Evolutionary conservation across 2,329 filamentous ascomycete genomes (phyloP).

Genomic region (Cucurbitaria berberidis): DNA sequence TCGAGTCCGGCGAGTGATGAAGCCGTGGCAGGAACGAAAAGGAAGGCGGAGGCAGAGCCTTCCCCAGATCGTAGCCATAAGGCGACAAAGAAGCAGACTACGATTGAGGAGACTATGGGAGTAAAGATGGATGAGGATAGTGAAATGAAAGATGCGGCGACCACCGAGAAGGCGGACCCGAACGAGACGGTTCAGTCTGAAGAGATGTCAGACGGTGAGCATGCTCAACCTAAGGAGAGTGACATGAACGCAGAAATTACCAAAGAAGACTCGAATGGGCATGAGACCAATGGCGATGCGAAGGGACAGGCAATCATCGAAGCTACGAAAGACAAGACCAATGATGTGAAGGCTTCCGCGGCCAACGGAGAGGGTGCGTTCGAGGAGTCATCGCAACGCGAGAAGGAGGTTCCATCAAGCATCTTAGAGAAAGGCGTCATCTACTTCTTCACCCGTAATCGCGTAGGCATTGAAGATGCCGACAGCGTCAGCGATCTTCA

Average conservation of each 20-base stretch:
- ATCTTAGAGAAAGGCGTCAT: conserved; percentile 88
- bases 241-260: background rate
- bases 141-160: conserved; percentile 34
- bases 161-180: conserved; percentile 8
- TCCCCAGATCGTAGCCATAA: conserved; percentile 55
- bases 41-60: conserved; percentile 46
- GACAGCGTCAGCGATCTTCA: conserved; percentile 74
- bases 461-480: conserved; percentile 75
- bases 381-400: conserved; percentile 58
- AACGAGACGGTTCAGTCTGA: conserved; percentile 14
- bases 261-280: conserved; percentile 20
- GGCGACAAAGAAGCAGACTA: conserved; percentile 56
- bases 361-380: conserved; percentile 48
- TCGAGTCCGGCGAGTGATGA: conserved; percentile 36
- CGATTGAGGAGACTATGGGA: conserved; percentile 59
- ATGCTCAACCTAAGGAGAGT: conserved; percentile 11
- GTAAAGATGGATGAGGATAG: conserved; percentile 44
- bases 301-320: conserved; percentile 6
- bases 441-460: conserved; percentile 86
- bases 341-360: conserved; percentile 26
- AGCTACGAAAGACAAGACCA: background rate
- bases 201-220: conserved; percentile 8
- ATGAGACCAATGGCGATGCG: conserved; percentile 4
- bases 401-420: conserved; percentile 61
- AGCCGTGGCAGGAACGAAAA: conserved; percentile 47